These are phyloP conservation scores for Russula abietina DNA, from an alignment of 768 basidiomycete genomes.

Conservation along the genomic window DNA sequence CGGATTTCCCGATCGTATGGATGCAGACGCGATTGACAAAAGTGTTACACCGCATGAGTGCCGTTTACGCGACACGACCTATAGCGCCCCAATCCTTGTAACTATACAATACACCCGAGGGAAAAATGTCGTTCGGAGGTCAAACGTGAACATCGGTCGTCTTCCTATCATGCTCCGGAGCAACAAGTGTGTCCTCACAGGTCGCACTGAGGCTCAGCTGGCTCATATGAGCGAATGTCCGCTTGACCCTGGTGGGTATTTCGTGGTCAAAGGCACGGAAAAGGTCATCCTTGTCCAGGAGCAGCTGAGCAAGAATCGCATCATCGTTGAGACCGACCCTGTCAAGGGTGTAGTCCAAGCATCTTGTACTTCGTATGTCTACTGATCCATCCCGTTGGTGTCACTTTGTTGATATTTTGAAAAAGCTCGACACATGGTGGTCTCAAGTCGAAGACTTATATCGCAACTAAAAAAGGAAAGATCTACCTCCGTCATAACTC, in stretches of 20 bases:
- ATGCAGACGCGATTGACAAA: slow-evolving; percentile 70
- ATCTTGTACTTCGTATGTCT: slow-evolving; percentile 87
- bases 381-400: slow-evolving; percentile 6
- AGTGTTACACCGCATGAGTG: slow-evolving; percentile 95
- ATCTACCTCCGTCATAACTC: slow-evolving; percentile 98
- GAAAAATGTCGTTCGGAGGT: slow-evolving; percentile 75
- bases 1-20: slow-evolving; percentile 85
- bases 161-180: slow-evolving; percentile 96
- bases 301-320: slow-evolving; percentile 97
- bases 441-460: slow-evolving; percentile 95
- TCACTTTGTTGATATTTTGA: slow-evolving; percentile 14
- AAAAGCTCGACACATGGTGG: slow-evolving; percentile 72
- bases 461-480: slow-evolving; percentile 88
- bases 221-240: slow-evolving; percentile 98
- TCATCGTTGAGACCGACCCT: slow-evolving; percentile 93
- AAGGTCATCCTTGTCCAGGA: slow-evolving; percentile 99
- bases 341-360: slow-evolving; percentile 89
- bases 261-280: slow-evolving; percentile 98
- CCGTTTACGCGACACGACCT: slow-evolving; percentile 90
- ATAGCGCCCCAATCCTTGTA: slow-evolving; percentile 88
- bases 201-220: slow-evolving; percentile 67
- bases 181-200: slow-evolving; percentile 88
- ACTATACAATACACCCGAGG: slow-evolving; percentile 94
- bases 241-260: slow-evolving; percentile 98
- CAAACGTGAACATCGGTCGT: slow-evolving; percentile 82